phyloP scores from a whole-genome alignment of 148 eudicot species.

The Rhododendron vialii region DNA sequence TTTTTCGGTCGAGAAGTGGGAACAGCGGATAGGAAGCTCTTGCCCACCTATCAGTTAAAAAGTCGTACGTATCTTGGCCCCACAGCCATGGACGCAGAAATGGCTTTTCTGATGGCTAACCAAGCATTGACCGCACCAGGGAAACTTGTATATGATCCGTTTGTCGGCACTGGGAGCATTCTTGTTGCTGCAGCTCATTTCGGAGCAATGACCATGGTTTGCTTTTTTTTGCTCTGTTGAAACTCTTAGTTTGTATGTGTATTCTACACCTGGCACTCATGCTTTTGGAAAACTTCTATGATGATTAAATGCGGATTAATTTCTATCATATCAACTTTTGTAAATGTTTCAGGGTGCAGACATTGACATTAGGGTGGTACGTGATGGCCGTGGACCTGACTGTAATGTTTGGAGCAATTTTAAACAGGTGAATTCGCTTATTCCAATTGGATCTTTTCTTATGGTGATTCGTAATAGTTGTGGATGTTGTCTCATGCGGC shows the following conservation, averaged over 20 bases:
- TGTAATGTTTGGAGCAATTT: constrained; percentile 97
- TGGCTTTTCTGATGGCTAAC: constrained; percentile 98
- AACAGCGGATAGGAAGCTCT: constrained; percentile 75
- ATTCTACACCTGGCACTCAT: neutral
- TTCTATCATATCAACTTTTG: constrained; percentile 25
- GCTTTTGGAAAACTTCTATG: neutral
- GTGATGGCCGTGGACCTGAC: constrained; percentile 95
- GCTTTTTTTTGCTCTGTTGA: constrained; percentile 14
- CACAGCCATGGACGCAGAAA: constrained; percentile 99
- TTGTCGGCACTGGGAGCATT: constrained; percentile 98
- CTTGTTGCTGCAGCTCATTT: constrained; percentile 87
- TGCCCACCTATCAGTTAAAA: constrained; percentile 91
- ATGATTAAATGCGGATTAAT: neutral
- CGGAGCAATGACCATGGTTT: constrained; percentile 99
- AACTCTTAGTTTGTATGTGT: neutral
- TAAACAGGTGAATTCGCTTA: constrained; percentile 59
- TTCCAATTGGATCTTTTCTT: neutral
- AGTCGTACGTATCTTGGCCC: constrained; percentile 94
- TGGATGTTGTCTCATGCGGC: neutral
- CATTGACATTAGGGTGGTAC: constrained; percentile 97
- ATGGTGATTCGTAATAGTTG: neutral
- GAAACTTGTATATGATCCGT: constrained; percentile 89
- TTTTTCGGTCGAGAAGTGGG: constrained; percentile 95
- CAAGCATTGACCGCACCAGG: constrained; percentile 87
- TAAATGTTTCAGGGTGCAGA: constrained; percentile 91